A percentile compares a stretch with the other conserved stretches of the same genome.
These are phyloP conservation scores for Mediolabrus comicus DNA, from an alignment of 108 stramenopile genomes.

Conservation along the genomic window DNA sequence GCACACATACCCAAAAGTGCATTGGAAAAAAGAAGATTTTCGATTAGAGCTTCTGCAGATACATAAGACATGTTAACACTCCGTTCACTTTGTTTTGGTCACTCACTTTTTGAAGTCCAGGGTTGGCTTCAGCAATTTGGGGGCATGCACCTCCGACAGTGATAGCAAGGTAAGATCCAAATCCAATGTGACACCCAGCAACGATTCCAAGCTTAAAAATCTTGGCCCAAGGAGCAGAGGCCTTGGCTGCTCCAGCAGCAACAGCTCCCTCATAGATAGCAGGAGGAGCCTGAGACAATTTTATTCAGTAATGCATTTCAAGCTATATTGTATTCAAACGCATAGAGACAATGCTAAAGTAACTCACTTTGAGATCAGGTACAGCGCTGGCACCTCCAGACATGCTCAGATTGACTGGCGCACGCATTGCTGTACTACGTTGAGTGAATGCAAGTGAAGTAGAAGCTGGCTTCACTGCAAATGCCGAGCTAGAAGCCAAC, in stretches of 20 bases:
- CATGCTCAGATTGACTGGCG: constrained; percentile 49
- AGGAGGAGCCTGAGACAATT: constrained; percentile 54
- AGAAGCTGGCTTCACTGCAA: constrained; percentile 33
- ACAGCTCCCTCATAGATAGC: constrained; percentile 79
- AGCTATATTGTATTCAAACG: not conserved
- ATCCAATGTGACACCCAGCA: constrained; percentile 84
- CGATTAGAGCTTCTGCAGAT: not conserved
- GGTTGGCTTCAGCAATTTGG: constrained; percentile 79
- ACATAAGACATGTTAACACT: not conserved
- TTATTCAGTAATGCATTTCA: not conserved
- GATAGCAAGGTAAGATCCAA: constrained; percentile 85
- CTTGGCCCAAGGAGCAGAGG: constrained; percentile 60
- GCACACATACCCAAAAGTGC: too few species aligned
- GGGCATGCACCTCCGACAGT: constrained; percentile 85
- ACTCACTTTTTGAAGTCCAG: constrained; percentile 83
- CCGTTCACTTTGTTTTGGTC: not conserved
- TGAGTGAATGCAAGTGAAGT: constrained; percentile 23
- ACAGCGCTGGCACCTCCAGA: constrained; percentile 47
- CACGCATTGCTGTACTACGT: constrained; percentile 12
- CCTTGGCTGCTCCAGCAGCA: constrained; percentile 79
- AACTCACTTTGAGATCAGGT: constrained; percentile 55
- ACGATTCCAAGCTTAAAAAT: constrained; percentile 87
- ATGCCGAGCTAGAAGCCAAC: constrained; percentile 44
- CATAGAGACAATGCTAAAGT: not conserved
- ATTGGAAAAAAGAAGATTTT: not conserved